Evolutionary conservation across 2,329 filamentous ascomycete genomes (phyloP).

Genomic region (Pseudocercospora crystallina): DNA sequence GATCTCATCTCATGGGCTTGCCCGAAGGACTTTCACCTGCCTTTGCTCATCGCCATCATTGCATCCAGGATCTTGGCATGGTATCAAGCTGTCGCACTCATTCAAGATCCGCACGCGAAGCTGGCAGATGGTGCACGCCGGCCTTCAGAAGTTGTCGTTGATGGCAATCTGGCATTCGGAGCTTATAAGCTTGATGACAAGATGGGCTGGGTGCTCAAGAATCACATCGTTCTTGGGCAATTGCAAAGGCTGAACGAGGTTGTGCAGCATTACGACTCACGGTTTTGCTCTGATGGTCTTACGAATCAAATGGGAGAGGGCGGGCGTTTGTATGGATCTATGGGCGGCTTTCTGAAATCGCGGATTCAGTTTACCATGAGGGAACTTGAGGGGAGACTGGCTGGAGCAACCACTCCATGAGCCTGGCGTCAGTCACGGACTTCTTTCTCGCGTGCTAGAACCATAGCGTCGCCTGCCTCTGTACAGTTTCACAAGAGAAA

Average conservation of each 20-base stretch:
- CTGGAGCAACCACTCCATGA: too few species aligned
- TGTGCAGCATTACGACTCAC: slow-evolving; percentile 7
- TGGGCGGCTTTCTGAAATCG: slow-evolving; percentile 12
- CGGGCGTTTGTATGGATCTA: slow-evolving; percentile 8
- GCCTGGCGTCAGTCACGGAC: too few species aligned
- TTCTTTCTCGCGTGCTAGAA: too few species aligned
- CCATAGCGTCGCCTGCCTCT: too few species aligned
- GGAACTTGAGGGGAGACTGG: slow-evolving; percentile 14
- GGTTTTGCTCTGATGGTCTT: slow-evolving; percentile 6
- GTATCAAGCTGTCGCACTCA: slow-evolving; percentile 20
- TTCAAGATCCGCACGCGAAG: slow-evolving; percentile 11
- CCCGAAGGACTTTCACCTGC: slow-evolving; percentile 19
- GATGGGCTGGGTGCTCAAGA: slow-evolving; percentile 18
- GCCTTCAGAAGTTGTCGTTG: slow-evolving; percentile 17
- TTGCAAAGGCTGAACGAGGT: slow-evolving; percentile 18
- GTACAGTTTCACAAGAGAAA: too few species aligned
- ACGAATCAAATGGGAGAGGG: slow-evolving; percentile 4
- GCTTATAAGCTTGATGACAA: slow-evolving; percentile 18
- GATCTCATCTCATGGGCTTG: slow-evolving; percentile 19
- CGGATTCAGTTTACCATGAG: slow-evolving; percentile 16
- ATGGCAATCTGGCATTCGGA: slow-evolving; percentile 14
- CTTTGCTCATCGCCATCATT: slow-evolving; percentile 15
- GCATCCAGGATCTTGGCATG: slow-evolving; percentile 20
- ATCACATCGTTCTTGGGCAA: slow-evolving; percentile 21
- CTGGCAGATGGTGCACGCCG: slow-evolving; percentile 1